phyloP scores from a whole-genome alignment of 2,329 filamentous ascomycete genomes.

The Lasiodiplodia sp. region DNA sequence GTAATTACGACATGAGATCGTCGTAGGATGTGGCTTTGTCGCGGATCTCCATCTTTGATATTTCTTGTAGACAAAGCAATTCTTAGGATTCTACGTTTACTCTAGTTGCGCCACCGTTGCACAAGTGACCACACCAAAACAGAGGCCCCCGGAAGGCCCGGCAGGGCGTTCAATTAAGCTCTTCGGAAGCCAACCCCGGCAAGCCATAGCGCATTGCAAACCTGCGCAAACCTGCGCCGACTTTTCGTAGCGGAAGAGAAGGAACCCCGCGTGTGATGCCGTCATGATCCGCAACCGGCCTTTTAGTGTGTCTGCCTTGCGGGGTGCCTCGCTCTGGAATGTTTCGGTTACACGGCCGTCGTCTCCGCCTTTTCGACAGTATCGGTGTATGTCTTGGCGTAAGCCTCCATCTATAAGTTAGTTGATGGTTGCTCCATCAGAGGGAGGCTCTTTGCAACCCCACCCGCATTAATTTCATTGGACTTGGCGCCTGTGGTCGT shows the following conservation, averaged over 20 bases:
- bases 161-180: neutral
- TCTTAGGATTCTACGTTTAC: neutral
- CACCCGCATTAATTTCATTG: neutral
- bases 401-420: neutral
- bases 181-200: neutral
- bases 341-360: neutral
- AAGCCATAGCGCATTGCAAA: too few relatives aligned
- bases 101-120: neutral
- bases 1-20: neutral
- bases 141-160: neutral
- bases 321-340: neutral
- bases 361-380: neutral
- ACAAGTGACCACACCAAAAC: neutral
- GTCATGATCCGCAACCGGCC: too few relatives aligned
- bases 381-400: neutral
- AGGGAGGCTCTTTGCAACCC: too few relatives aligned
- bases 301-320: neutral
- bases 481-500: neutral
- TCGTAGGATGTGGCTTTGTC: neutral
- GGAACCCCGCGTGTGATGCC: neutral
- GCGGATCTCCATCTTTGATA: neutral
- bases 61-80: neutral
- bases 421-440: neutral
- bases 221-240: neutral
- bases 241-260: neutral